Percentiles rank a stretch among this genome's conserved stretches.
Conservation (phyloP, 257 asterid genomes). For the Cordia subcordata region DNA sequence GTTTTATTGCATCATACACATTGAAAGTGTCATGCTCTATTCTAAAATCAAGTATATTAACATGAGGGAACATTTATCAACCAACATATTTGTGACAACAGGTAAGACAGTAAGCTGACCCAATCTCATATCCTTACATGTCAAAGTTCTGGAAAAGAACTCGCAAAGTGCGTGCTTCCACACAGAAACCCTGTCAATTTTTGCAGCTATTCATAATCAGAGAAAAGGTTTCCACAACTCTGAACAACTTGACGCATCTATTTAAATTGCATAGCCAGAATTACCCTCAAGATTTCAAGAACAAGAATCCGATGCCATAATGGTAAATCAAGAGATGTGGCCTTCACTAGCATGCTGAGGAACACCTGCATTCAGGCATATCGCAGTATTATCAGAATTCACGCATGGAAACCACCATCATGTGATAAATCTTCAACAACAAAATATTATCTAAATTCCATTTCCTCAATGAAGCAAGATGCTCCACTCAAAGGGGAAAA, state of each 20-base stretch:
- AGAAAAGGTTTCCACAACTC: neutral
- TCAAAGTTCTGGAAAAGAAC: slow-evolving; percentile 92
- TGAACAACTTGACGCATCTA: neutral
- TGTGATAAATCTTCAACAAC: no score
- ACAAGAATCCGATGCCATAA: slow-evolving; percentile 99
- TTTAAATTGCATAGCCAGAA: slow-evolving; percentile 3
- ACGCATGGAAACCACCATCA: neutral
- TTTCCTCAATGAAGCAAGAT: no score
- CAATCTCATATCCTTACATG: slow-evolving; percentile 57
- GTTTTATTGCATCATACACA: no score
- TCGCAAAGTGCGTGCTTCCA: slow-evolving; percentile 94
- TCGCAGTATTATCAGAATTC: neutral
- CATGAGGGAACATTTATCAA: neutral
- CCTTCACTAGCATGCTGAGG: slow-evolving; percentile 90
- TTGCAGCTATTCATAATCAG: slow-evolving; percentile 21
- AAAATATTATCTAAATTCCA: no score
- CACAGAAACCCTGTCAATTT: slow-evolving; percentile 82
- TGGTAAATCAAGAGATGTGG: slow-evolving; percentile 86
- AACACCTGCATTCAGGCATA: slow-evolving; percentile 60
- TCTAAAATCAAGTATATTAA: no score
- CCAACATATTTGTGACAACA: neutral
- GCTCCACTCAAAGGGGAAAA: no score
- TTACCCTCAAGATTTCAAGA: slow-evolving; percentile 95
- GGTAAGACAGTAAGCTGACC: neutral
- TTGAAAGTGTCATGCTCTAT: no score